Evolutionary conservation across 23 red algal genomes (phyloP), one percentile per base, ranked within the genome.

Genomic region (Gracilariopsis chorda): DNA sequence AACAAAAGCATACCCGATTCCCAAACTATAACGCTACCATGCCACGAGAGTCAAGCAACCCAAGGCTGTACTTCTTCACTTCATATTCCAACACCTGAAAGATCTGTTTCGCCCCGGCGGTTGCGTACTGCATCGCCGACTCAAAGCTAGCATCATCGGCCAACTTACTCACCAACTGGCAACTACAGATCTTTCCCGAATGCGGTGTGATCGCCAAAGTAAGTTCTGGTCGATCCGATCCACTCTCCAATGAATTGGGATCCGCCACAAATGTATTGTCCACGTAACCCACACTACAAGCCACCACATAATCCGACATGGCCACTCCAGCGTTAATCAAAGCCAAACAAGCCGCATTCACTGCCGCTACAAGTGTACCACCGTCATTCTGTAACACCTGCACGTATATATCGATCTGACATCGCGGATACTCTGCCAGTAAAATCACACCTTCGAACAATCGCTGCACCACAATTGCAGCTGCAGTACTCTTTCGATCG

Each of bases 371-470:
- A 16, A 90, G 53, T 43, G 62, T 80, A 20, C 93, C 78, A 10
- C 97, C 97, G 55, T 99, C 97, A 76, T 88, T 83, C 55, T 96
- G 93, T 52, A 99, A 74, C 21, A 99, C 97, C 80, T 99, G 90
- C 8, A 99, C 71, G 51, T 76, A 91, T 16, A 99, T 56, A 51
- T 96, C 93, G 34, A 99, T 86, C 62, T 90, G 63, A 42, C 88
- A 87, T 7, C 79, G 43, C 21, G 86, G 62, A 49, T 90, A 87
- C 24, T 64, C 62, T 6, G 28, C 65, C 13, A 59, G 41, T 53
- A 95, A 45, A 48, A 98, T 84, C 3, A 95, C 96, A 12, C 73
- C 83, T 53, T 98, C 92, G 45, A 95, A 98, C 25, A 81, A 46
- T 0, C 75, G 73, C 30, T 82, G 88, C 62, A 91, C 45, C 32